Evolutionary conservation across 78 protist species (phyloP), one percentile per base, ranked within the genome.

Genomic region (Dictyostelium intermedium): DNA sequence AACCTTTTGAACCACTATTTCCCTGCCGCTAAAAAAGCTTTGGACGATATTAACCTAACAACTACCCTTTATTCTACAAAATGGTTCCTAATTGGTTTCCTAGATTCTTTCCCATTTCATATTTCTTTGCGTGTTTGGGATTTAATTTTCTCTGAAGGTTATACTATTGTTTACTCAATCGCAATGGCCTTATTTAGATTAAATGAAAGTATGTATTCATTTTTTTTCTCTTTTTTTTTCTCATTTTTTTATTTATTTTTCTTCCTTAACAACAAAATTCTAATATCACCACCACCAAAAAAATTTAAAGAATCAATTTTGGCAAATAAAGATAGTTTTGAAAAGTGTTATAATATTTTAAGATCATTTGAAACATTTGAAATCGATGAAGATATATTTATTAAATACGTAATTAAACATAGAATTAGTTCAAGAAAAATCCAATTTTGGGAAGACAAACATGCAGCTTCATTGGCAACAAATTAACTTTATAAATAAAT

Each of bases 11-110:
- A 34, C 13, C 41, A 89, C 2, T 70, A 89, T 63, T 45, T 66
- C 35, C 94, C 94, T 5, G 10, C n/a, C 0, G 23, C 82, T 10
- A 7, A 34, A 14, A 89, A 89, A 69, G 78, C 82, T 34, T 81
- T 89, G 39, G 74, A 78, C 23, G 13, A n/a, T 16, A 63, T 80
- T 3, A 39, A 34, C 37, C 35, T 89, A 78, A 76, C n/a, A 4
- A 11, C 94, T 30, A 45, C 60, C n/a, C 16, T 89, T 11, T 89
- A 76, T 27, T 37, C 87, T 27, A 80, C 87, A 13, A 89, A 89
- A 80, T 89, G 94, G 94, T 89, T 89, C 73, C 41, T 89, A 11
- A 89, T 70, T 78, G 85, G 94, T 25, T 89, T 25, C 27, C 53
- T 89, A 0, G 94, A 89, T 80, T 39, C 94, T 45, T 89, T 89